These are phyloP conservation scores for Lophiotrema nucula DNA, from an alignment of 495 filamentous ascomycete genomes.

Conservation along the genomic window DNA sequence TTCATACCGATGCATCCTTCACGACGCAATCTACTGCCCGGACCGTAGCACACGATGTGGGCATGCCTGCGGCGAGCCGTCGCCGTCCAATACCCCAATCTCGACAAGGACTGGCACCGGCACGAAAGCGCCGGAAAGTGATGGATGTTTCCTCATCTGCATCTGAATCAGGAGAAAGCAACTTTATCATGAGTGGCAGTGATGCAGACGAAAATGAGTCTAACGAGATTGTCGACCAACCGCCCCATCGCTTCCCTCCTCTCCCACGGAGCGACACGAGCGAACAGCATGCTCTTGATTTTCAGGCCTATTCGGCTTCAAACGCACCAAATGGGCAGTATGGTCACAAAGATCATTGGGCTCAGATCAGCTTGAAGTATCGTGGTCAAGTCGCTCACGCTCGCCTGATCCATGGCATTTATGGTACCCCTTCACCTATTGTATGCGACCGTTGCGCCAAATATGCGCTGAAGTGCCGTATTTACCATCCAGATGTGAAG, in stretches of 20 bases:
- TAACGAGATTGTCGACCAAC: not conserved
- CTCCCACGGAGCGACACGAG: not conserved
- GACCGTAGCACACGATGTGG: not conserved
- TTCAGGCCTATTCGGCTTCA: not conserved
- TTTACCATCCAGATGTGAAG: conserved; percentile 2
- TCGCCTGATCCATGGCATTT: not conserved
- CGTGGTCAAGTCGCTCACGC: not conserved
- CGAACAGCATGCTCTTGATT: not conserved
- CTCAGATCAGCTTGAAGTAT: not conserved
- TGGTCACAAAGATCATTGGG: conserved; percentile 1
- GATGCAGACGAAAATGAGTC: not conserved
- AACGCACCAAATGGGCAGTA: not conserved
- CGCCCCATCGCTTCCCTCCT: not conserved
- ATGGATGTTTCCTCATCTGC: not conserved
- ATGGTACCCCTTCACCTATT: not conserved
- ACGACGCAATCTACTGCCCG: not conserved
- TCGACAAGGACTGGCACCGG: not conserved
- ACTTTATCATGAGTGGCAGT: not conserved
- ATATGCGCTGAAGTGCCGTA: not conserved
- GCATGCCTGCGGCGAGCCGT: not conserved
- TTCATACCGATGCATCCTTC: too few species aligned
- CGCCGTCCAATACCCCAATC: too few species aligned
- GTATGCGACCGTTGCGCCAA: not conserved
- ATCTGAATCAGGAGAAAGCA: too few species aligned
- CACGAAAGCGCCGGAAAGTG: not conserved